A percentile compares a stretch with the other conserved stretches of the same genome.
Evolutionary conservation across 1,284 basidiomycete species (phyloP).

Genomic region (Rhodotorula sp.): DNA sequence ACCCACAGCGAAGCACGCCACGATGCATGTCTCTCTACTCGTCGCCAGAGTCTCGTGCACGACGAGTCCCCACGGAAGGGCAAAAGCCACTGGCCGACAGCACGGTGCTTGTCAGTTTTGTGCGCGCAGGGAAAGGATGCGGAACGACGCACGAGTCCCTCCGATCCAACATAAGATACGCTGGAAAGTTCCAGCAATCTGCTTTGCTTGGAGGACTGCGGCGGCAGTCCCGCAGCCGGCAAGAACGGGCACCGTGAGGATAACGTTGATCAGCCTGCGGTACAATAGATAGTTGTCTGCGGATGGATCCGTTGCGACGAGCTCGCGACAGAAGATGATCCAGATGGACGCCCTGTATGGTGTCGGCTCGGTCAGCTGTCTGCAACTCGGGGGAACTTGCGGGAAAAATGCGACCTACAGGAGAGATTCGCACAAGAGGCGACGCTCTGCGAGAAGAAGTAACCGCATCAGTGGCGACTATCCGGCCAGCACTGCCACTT

Average conservation of each 20-base stretch:
- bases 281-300: not conserved
- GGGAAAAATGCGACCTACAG: not conserved
- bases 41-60: not conserved
- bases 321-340: not conserved
- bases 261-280: not conserved
- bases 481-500: no score
- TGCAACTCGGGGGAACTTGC: not conserved
- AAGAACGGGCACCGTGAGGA: not conserved
- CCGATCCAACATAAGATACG: not conserved
- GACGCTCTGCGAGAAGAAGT: not conserved
- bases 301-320: not conserved
- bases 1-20: not conserved
- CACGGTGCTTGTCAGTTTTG: not conserved
- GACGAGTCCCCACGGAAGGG: not conserved
- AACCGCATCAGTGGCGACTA: not conserved
- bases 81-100: not conserved
- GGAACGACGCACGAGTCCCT: not conserved
- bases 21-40: not conserved
- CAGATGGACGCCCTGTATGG: not conserved
- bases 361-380: no score
- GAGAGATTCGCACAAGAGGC: not conserved
- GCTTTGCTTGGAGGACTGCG: not conserved
- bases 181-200: not conserved
- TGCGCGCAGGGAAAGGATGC: no score
- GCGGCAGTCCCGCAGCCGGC: not conserved